These are phyloP conservation scores for Apophysomyces ossiformis DNA, from an alignment of 371 early-diverging fungal genomes.

Conservation along the genomic window DNA sequence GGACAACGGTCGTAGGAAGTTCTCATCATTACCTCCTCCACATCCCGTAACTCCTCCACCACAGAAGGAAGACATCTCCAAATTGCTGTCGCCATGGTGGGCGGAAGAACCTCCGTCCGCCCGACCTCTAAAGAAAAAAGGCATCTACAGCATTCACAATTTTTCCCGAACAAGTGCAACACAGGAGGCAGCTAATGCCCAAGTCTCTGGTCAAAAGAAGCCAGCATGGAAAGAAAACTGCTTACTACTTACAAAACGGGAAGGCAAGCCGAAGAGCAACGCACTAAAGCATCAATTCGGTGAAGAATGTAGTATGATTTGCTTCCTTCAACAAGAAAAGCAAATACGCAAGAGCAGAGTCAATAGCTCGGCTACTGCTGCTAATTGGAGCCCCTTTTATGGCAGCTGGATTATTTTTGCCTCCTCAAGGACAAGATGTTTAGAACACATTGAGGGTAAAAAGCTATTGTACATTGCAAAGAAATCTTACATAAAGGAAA, in stretches of 20 bases:
- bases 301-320: slow-evolving; percentile 8
- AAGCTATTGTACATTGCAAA: neutral
- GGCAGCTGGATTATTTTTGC: slow-evolving; percentile 6
- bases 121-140: slow-evolving; percentile 10
- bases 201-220: neutral
- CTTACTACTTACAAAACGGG: neutral
- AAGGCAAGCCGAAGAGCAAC: neutral
- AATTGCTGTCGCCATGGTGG: slow-evolving; percentile 1
- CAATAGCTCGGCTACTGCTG: neutral
- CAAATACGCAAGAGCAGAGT: neutral
- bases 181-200: neutral
- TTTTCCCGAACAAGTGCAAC: neutral
- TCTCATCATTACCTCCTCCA: slow-evolving; percentile 2
- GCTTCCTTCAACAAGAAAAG: slow-evolving; percentile 3
- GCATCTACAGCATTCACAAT: neutral
- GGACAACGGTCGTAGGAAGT: neutral
- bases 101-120: slow-evolving; percentile 5
- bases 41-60: neutral
- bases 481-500: slow-evolving; percentile 1
- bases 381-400: neutral
- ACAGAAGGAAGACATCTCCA: neutral
- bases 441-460: slow-evolving; percentile 6
- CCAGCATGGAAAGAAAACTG: slow-evolving; percentile 1
- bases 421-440: slow-evolving; percentile 4
- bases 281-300: slow-evolving; percentile 3